phyloP scores from a whole-genome alignment of 2,329 filamentous ascomycete genomes.

The Cladobotryum mycophilum region DNA sequence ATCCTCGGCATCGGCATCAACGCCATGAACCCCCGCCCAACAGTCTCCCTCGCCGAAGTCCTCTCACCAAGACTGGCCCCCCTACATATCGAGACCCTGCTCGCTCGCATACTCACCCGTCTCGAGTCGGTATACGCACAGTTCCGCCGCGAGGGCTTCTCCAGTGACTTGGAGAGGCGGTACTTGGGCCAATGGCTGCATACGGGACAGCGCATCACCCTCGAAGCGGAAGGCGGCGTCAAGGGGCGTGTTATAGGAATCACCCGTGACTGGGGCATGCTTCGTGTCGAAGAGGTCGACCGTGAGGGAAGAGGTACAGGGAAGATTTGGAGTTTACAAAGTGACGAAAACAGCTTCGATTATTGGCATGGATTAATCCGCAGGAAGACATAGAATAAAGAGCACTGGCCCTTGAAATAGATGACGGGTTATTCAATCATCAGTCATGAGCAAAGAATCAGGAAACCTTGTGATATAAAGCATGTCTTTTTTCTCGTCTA shows the following conservation, averaged over 20 bases:
- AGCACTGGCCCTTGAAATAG: not conserved
- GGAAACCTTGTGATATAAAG: not conserved
- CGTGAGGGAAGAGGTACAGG: slow-evolving; percentile 68
- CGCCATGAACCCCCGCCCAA: slow-evolving; percentile 74
- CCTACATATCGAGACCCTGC: slow-evolving; percentile 70
- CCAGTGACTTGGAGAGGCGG: slow-evolving; percentile 59
- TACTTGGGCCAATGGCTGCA: slow-evolving; percentile 90
- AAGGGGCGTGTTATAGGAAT: slow-evolving; percentile 78
- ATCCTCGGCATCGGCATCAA: slow-evolving; percentile 86
- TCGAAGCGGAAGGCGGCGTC: slow-evolving; percentile 73
- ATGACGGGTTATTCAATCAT: not conserved
- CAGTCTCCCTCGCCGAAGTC: slow-evolving; percentile 76
- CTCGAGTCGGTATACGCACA: slow-evolving; percentile 71
- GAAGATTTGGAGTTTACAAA: slow-evolving; percentile 76
- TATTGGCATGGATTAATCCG: slow-evolving; percentile 86
- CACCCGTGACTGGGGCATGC: slow-evolving; percentile 81
- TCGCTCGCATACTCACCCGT: slow-evolving; percentile 70
- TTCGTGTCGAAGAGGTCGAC: slow-evolving; percentile 77
- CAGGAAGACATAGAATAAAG: slow-evolving; percentile 56
- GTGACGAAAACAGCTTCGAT: slow-evolving; percentile 97
- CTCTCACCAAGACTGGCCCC: slow-evolving; percentile 46
- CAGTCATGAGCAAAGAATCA: not conserved
- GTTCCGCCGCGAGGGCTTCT: slow-evolving; percentile 74
- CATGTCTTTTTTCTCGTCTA: slow-evolving; percentile 11
- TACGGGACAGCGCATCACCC: slow-evolving; percentile 60